Conservation (phyloP, 345 rosid species). For the Jatropha curcas region DNA sequence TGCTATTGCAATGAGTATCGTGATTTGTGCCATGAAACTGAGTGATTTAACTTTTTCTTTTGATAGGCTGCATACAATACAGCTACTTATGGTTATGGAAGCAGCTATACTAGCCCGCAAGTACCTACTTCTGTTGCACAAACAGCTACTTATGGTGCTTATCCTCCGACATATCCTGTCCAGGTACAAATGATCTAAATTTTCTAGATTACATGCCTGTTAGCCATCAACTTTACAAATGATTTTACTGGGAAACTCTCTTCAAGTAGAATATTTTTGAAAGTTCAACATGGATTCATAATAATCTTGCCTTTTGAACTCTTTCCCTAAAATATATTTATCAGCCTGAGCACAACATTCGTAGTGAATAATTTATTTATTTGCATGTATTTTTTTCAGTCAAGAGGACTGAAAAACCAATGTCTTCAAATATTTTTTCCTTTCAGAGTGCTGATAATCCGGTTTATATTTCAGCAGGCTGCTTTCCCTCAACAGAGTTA, state of each 20-base stretch:
- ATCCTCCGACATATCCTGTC: slow-evolving; percentile 71
- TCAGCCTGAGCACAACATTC: too few species aligned
- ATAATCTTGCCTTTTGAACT: background rate
- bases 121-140: slow-evolving; percentile 70
- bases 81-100: slow-evolving; percentile 68
- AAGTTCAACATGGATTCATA: too few species aligned
- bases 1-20: background rate
- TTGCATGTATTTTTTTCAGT: background rate
- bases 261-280: too few species aligned
- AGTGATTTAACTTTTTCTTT: slow-evolving; percentile 5
- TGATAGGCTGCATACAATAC: slow-evolving; percentile 72
- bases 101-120: slow-evolving; percentile 66
- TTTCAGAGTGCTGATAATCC: slow-evolving; percentile 17
- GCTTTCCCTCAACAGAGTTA: slow-evolving; percentile 60
- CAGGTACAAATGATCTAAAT: slow-evolving; percentile 84
- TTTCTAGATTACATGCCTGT: too few species aligned
- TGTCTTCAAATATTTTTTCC: background rate
- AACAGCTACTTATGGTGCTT: slow-evolving; percentile 67
- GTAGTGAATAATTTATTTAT: background rate
- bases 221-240: background rate
- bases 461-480: slow-evolving; percentile 27
- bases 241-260: too few species aligned
- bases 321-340: background rate
- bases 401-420: background rate
- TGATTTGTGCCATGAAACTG: background rate